Evolutionary conservation across 441 rosid genomes (phyloP).

Genomic region (Pelargonium cotyledonis): DNA sequence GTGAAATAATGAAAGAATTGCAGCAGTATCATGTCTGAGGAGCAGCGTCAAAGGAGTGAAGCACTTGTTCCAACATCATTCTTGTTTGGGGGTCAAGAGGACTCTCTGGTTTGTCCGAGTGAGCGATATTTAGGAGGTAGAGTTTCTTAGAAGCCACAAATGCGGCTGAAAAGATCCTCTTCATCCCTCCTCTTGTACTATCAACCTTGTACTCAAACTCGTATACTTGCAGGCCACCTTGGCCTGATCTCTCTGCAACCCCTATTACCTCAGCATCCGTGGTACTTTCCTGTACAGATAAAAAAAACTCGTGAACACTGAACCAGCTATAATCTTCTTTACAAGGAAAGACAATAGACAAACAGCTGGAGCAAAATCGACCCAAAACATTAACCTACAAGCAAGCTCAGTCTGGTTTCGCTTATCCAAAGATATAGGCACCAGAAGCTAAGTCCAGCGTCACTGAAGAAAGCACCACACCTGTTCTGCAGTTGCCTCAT

Average conservation of each 20-base stretch:
- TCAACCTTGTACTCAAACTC: conserved; percentile 74
- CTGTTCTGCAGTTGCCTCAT: background rate
- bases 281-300: conserved; percentile 56
- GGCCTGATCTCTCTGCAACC: conserved; percentile 53
- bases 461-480: background rate
- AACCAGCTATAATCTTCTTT: background rate
- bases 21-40: conserved; percentile 19
- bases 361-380: too few relatives aligned
- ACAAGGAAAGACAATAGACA: background rate
- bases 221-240: conserved; percentile 49
- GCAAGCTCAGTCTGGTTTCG: too few relatives aligned
- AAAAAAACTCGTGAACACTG: background rate
- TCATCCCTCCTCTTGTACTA: conserved; percentile 76
- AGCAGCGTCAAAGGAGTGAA: conserved; percentile 63
- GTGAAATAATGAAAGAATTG: background rate
- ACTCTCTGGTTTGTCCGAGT: conserved; percentile 60
- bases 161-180: conserved; percentile 71
- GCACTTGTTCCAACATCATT: conserved; percentile 56
- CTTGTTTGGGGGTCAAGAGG: conserved; percentile 57
- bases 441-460: too few relatives aligned
- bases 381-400: too few relatives aligned
- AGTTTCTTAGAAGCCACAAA: conserved; percentile 71
- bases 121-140: conserved; percentile 59
- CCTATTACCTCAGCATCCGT: conserved; percentile 58
- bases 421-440: too few relatives aligned